Percentiles rank a stretch among this genome's conserved stretches.
phyloP scores from a whole-genome alignment of 495 filamentous ascomycete species.

The Recurvomyces mirabilis region DNA sequence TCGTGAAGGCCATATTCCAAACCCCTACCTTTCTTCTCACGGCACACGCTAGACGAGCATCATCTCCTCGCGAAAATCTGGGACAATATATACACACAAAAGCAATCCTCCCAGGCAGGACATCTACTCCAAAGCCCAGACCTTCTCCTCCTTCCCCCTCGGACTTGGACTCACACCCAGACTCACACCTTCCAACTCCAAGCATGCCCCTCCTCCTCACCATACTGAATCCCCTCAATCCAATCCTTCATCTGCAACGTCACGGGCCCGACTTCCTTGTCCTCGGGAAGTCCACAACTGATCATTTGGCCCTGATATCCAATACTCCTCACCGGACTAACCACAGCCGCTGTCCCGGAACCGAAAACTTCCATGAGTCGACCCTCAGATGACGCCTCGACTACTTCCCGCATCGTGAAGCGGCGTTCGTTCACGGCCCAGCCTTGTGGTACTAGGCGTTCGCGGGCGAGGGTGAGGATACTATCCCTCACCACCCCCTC shows the following conservation, averaged over 20 bases:
- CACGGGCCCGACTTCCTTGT: conserved; percentile 78
- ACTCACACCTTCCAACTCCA: no score
- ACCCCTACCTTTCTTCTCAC: no score
- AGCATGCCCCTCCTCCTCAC: conserved; percentile 65
- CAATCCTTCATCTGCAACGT: conserved; percentile 80
- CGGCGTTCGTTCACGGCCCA: conserved; percentile 83
- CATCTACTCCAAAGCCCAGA: no score
- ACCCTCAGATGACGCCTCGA: conserved; percentile 70
- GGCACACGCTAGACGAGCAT: no score
- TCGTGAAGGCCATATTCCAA: no score
- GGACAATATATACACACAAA: no score
- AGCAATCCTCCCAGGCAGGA: no score
- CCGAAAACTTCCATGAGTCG: conserved; percentile 87
- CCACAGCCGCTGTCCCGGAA: conserved; percentile 77
- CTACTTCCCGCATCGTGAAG: conserved; percentile 74
- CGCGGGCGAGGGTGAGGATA: conserved; percentile 68
- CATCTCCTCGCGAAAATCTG: no score
- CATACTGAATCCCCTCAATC: conserved; percentile 93
- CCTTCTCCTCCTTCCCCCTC: no score
- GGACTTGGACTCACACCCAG: no score
- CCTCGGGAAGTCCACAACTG: conserved; percentile 60
- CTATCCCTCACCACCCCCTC: conserved; percentile 89
- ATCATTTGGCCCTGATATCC: conserved; percentile 70
- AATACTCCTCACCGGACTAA: conserved; percentile 73
- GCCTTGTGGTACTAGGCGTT: conserved; percentile 70